phyloP scores from a whole-genome alignment of 2,329 filamentous ascomycete genomes.

The Hymenoscyphus repandus region DNA sequence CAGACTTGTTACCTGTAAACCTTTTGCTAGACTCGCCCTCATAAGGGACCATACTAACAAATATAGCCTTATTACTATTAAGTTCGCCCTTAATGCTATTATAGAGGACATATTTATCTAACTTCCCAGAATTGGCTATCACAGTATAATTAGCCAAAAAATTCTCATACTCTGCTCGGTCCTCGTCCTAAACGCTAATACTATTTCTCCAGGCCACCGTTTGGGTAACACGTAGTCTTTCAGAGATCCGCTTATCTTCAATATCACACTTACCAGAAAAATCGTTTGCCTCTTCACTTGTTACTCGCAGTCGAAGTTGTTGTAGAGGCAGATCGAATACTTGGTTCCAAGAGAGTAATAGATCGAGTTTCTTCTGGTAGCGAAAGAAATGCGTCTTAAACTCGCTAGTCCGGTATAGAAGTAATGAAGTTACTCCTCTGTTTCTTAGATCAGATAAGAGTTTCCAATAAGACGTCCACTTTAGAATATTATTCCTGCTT shows the following conservation, averaged over 20 bases:
- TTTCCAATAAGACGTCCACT: slow-evolving; percentile 17
- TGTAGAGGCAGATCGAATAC: slow-evolving; percentile 11
- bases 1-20: slow-evolving; percentile 8
- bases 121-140: slow-evolving; percentile 11
- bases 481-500: slow-evolving; percentile 13
- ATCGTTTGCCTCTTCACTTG: slow-evolving; percentile 11
- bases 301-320: slow-evolving; percentile 7
- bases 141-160: slow-evolving; percentile 9
- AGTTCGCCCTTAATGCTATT: slow-evolving; percentile 13
- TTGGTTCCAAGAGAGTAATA: slow-evolving; percentile 9
- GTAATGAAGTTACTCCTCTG: slow-evolving; percentile 8
- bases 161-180: slow-evolving; percentile 10
- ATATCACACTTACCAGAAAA: slow-evolving; percentile 19
- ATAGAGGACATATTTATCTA: slow-evolving; percentile 13
- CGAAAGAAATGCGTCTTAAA: slow-evolving; percentile 14
- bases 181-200: slow-evolving; percentile 9
- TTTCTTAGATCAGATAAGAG: slow-evolving; percentile 15
- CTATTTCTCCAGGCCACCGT: slow-evolving; percentile 9
- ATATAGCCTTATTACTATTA: slow-evolving; percentile 13
- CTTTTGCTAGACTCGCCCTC: slow-evolving; percentile 10
- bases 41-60: slow-evolving; percentile 12
- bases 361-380: slow-evolving; percentile 7
- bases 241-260: slow-evolving; percentile 12
- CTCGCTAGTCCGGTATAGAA: slow-evolving; percentile 16
- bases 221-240: slow-evolving; percentile 14